Percentiles rank a stretch among this genome's conserved stretches.
Evolutionary conservation across 345 rosid genomes (phyloP).

Genomic region (Turnera subulata): DNA sequence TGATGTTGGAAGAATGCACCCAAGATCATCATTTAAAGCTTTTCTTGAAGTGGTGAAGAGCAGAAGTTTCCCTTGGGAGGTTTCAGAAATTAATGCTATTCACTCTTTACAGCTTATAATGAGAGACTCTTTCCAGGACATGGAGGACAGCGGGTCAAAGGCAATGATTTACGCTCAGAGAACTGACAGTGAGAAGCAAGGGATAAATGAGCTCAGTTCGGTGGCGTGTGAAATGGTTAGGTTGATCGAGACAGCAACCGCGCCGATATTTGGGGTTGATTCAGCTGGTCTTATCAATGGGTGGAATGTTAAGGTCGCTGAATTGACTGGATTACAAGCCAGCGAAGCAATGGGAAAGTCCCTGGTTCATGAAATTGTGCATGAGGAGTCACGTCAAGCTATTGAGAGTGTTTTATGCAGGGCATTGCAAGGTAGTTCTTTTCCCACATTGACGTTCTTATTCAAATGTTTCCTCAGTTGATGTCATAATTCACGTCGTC

Average conservation of each 20-base stretch:
- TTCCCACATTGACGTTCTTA: not conserved
- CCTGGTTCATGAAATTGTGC: slow-evolving; percentile 57
- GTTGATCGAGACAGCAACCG: slow-evolving; percentile 78
- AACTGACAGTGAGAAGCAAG: slow-evolving; percentile 31
- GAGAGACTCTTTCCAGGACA: slow-evolving; percentile 55
- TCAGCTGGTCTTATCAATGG: slow-evolving; percentile 68
- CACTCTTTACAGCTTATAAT: slow-evolving; percentile 72
- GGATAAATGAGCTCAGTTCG: slow-evolving; percentile 53
- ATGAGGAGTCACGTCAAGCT: slow-evolving; percentile 44
- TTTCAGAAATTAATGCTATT: slow-evolving; percentile 70
- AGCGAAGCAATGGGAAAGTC: slow-evolving; percentile 74
- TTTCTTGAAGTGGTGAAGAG: slow-evolving; percentile 81
- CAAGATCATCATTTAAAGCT: slow-evolving; percentile 73
- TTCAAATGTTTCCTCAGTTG: not conserved
- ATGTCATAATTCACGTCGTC: not conserved
- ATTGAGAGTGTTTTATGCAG: slow-evolving; percentile 46
- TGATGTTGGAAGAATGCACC: slow-evolving; percentile 65
- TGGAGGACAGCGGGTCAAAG: slow-evolving; percentile 39
- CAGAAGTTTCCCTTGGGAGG: slow-evolving; percentile 81
- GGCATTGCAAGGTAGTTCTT: slow-evolving; percentile 62
- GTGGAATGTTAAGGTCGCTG: slow-evolving; percentile 73
- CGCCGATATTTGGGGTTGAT: slow-evolving; percentile 85
- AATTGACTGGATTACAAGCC: slow-evolving; percentile 61
- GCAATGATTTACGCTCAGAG: slow-evolving; percentile 20
- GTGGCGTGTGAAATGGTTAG: slow-evolving; percentile 86